Evolutionary conservation across 2,329 filamentous ascomycete species (phyloP).

Genomic region (Purpureocillium lavendulum): DNA sequence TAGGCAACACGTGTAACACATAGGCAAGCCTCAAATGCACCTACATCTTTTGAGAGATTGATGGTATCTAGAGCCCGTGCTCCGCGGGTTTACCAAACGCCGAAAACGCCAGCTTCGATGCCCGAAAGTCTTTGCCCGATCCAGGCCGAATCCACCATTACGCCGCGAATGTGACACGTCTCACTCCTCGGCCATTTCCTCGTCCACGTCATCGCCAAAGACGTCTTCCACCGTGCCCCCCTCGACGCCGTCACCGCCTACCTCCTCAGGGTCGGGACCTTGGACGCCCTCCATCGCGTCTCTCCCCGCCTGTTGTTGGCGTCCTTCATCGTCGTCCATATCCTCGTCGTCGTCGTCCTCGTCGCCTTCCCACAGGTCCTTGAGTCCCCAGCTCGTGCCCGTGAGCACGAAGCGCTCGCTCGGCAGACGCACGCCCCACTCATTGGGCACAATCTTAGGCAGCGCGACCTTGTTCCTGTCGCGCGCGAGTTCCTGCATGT

Average conservation of each 20-base stretch:
- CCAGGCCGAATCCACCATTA: background rate
- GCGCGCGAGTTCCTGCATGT: constrained; percentile 64
- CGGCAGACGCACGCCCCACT: constrained; percentile 60
- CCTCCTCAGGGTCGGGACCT: constrained; percentile 30
- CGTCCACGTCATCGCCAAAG: constrained; percentile 44
- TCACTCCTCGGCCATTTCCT: constrained; percentile 45
- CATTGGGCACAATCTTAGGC: constrained; percentile 52
- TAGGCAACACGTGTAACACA: too few species aligned
- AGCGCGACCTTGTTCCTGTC: constrained; percentile 61
- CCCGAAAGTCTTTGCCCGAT: too few species aligned
- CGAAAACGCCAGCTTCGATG: constrained; percentile 5
- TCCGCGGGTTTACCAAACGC: constrained; percentile 3
- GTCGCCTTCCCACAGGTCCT: constrained; percentile 47
- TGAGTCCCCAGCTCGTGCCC: constrained; percentile 56
- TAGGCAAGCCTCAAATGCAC: too few species aligned
- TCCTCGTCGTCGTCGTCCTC: constrained; percentile 19
- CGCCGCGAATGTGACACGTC: background rate
- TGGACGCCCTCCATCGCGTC: constrained; percentile 44
- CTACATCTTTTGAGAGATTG: too few species aligned
- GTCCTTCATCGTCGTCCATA: constrained; percentile 31
- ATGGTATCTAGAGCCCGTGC: constrained; percentile 1
- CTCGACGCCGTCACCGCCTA: constrained; percentile 38
- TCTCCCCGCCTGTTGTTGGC: constrained; percentile 29
- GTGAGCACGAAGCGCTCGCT: constrained; percentile 62
- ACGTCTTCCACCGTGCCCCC: constrained; percentile 46